Base-by-base conservation (phyloP, 768 basidiomycete species). In the Russula earlei region DNA sequence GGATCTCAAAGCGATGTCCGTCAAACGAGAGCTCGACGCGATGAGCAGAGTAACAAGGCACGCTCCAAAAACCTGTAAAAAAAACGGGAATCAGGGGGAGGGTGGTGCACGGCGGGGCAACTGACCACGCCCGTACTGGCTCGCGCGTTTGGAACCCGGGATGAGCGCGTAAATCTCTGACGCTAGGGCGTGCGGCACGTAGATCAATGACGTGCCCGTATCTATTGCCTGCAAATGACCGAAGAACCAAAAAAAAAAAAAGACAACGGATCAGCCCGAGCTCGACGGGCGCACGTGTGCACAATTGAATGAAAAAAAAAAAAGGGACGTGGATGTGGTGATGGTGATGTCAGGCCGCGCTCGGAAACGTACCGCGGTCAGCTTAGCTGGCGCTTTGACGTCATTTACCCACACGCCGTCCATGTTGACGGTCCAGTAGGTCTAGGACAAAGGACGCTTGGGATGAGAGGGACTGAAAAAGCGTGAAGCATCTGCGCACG, bases 141-240 rank as follows among this genome's bases (percentile, higher is more conserved):
- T 42, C 5, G 75, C 77, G 12, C 60, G 67, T 27, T 66, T 58
- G 12, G 79, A 69, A 11, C 74, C 76, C 10, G 79, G 79, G 22
- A 87, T 80, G 77, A 65, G 60, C 2, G 61, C 51, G 66, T 85
- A 86, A 55, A 86, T 73, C 9, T 67, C 59, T 2, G 64, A 49
- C 5, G 75, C 79, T 27, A 79, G 58, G 0, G 63, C 45, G 37
- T 68, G 64, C 1, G 82, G 80, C 6, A 83, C 56, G 66, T 85
- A 85, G 55, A 85, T 78, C 25, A 84, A 70, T 27, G 83, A 80
- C 4, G 83, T 84, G 29, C 85, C 84, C 0, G 83, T 82, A 63
- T 86, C 85, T 55, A 86, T 75, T 19, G 82, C 81, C 83, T 84
- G 53, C 7, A 27, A 27, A 24, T n/a, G n/a, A n/a, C n/a, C n/a